Conservation (phyloP, 306 rosid species). For the Prunus mira region DNA sequence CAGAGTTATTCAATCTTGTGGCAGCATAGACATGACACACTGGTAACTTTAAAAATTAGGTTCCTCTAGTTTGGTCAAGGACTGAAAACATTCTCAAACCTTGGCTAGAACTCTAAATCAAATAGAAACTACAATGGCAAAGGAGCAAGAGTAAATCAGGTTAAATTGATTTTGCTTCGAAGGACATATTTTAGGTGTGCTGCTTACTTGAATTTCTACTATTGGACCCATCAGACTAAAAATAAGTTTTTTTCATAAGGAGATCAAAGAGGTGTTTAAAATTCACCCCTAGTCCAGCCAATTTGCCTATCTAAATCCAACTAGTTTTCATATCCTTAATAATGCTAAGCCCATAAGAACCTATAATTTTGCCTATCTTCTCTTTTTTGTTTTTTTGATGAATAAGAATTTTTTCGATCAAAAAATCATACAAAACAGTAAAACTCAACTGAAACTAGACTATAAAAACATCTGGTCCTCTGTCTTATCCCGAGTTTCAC, state of each 20-base stretch:
- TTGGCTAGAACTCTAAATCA: neutral
- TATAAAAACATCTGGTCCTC: neutral
- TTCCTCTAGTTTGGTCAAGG: neutral
- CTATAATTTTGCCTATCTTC: neutral
- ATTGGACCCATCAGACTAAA: neutral
- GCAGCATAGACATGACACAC: neutral
- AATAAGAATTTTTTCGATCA: neutral
- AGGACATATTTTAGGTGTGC: neutral
- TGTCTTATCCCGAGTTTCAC: too few relatives aligned
- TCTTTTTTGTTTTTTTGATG: neutral
- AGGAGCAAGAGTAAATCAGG: neutral
- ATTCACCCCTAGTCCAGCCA: neutral
- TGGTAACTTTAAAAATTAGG: neutral
- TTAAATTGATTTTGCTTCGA: neutral
- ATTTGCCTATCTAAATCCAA: neutral
- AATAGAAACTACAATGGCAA: neutral
- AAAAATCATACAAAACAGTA: neutral
- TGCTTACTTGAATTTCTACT: neutral
- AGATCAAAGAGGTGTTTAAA: neutral
- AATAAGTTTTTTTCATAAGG: neutral
- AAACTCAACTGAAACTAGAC: neutral
- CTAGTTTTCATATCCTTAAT: neutral
- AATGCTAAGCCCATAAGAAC: neutral
- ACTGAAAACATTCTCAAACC: neutral
- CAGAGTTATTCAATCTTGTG: conserved; percentile 14